Evolutionary conservation across 1,284 basidiomycete species (phyloP).

Genomic region (Clitocybe nebularis): DNA sequence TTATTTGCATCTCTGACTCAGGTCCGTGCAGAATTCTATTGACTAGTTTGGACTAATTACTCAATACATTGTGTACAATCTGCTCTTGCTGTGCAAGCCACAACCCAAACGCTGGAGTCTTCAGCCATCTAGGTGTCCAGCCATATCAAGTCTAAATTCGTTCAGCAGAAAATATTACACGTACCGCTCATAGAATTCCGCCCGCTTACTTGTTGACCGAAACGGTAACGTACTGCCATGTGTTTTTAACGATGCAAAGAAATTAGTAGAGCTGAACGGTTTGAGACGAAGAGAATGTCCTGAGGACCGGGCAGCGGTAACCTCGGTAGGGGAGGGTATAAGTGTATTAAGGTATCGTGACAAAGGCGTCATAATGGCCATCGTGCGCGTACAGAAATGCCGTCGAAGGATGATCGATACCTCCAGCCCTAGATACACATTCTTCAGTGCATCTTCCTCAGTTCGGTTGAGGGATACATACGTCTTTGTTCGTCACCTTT

Average conservation of each 20-base stretch:
- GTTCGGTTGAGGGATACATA: too few species aligned
- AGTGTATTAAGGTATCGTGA: conserved; percentile 92
- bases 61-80: conserved; percentile 54
- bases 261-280: conserved; percentile 77
- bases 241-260: conserved; percentile 79
- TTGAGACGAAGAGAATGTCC: conserved; percentile 46
- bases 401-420: conserved; percentile 71
- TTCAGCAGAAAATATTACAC: too few species aligned
- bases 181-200: conserved; percentile 69
- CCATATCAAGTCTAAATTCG: too few species aligned
- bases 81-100: conserved; percentile 76
- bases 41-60: too few species aligned
- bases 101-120: conserved; percentile 68
- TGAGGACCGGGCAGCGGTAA: conserved; percentile 25
- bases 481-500: conserved; percentile 46
- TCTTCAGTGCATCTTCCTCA: too few species aligned
- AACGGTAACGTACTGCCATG: conserved; percentile 80
- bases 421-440: conserved; percentile 54
- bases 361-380: conserved; percentile 86
- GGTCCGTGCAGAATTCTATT: conserved; percentile 12
- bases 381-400: conserved; percentile 88
- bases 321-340: conserved; percentile 66
- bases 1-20: conserved; percentile 12
- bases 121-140: conserved; percentile 49
- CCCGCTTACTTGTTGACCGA: conserved; percentile 57